Percentiles rank a stretch among this genome's conserved stretches.
Conservation (phyloP, 1,139 yeast species). For the Suhomyces kunorum region DNA sequence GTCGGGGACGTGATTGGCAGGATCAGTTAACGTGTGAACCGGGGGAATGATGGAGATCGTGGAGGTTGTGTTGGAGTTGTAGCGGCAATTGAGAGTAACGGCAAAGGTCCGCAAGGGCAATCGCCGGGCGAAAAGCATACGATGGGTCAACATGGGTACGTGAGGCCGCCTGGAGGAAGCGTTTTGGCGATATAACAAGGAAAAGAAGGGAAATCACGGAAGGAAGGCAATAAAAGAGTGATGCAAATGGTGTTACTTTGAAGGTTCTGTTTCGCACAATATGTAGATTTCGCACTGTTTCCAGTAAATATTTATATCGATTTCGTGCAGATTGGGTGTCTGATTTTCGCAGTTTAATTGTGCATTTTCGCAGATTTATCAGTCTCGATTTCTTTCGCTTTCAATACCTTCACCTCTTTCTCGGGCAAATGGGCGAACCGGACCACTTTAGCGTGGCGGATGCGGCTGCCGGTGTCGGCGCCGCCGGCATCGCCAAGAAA, state of each 20-base stretch:
- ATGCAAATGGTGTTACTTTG: too few relatives aligned
- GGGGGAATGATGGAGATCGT: slow-evolving; percentile 43
- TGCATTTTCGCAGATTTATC: too few relatives aligned
- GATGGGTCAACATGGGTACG: not conserved
- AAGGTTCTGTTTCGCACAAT: too few relatives aligned
- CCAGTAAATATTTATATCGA: too few relatives aligned
- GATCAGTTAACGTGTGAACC: slow-evolving; percentile 28
- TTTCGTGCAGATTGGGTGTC: too few relatives aligned
- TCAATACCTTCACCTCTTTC: not conserved
- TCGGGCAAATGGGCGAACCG: not conserved
- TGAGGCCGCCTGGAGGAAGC: too few relatives aligned
- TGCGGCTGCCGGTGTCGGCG: not conserved
- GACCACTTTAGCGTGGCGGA: slow-evolving; percentile 1
- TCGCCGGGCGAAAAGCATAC: not conserved
- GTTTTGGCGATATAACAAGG: too few relatives aligned
- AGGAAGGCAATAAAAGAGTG: too few relatives aligned
- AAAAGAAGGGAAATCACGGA: too few relatives aligned
- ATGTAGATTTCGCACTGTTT: too few relatives aligned
- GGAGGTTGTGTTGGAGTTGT: slow-evolving; percentile 3
- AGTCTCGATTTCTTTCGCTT: not conserved
- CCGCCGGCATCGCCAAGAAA: slow-evolving; percentile 15
- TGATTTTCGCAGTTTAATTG: too few relatives aligned
- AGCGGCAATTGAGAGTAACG: too few relatives aligned
- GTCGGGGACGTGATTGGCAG: slow-evolving; percentile 33
- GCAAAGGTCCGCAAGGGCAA: not conserved